A percentile compares a stretch with the other conserved stretches of the same genome.
Conservation (phyloP, 768 basidiomycete genomes). For the Ramaria sp. region DNA sequence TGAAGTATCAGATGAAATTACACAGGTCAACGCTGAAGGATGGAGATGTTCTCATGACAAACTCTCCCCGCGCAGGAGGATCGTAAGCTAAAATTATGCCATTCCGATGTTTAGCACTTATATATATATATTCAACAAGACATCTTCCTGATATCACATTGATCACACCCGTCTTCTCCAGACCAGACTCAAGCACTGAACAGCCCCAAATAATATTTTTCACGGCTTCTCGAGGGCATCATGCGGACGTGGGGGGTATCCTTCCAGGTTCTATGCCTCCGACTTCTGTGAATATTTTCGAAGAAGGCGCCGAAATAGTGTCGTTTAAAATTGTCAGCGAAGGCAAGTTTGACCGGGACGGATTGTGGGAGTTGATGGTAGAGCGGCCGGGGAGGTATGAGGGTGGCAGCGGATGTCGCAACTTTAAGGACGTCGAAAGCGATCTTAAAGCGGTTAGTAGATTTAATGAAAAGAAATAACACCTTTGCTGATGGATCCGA, state of each 20-base stretch:
- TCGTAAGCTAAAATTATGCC: slow-evolving; percentile 46
- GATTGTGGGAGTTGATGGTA: slow-evolving; percentile 70
- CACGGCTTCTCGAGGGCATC: slow-evolving; percentile 88
- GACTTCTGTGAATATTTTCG: slow-evolving; percentile 79
- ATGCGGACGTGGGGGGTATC: slow-evolving; percentile 90
- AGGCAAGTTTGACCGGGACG: slow-evolving; percentile 69
- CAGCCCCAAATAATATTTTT: slow-evolving; percentile 74
- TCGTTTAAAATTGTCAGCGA: slow-evolving; percentile 85
- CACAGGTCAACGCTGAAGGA: slow-evolving; percentile 63
- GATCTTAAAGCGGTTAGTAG: slow-evolving; percentile 75
- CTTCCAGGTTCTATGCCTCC: slow-evolving; percentile 94
- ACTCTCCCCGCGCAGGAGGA: slow-evolving; percentile 81
- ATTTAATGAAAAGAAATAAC: background rate
- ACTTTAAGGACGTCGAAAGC: slow-evolving; percentile 82
- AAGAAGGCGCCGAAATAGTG: slow-evolving; percentile 87
- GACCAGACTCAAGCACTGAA: slow-evolving; percentile 30
- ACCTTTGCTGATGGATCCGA: background rate
- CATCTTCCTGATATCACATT: slow-evolving; percentile 86
- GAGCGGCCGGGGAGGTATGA: slow-evolving; percentile 73
- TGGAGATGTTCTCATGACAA: slow-evolving; percentile 91
- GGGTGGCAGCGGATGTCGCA: slow-evolving; percentile 79
- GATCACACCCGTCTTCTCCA: slow-evolving; percentile 80
- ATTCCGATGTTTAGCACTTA: background rate
- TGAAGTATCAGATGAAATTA: slow-evolving; percentile 80
- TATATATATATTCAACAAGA: slow-evolving; percentile 18